Conservation (phyloP, 352 stramenopile species). For the Phytophthora brassicae region DNA sequence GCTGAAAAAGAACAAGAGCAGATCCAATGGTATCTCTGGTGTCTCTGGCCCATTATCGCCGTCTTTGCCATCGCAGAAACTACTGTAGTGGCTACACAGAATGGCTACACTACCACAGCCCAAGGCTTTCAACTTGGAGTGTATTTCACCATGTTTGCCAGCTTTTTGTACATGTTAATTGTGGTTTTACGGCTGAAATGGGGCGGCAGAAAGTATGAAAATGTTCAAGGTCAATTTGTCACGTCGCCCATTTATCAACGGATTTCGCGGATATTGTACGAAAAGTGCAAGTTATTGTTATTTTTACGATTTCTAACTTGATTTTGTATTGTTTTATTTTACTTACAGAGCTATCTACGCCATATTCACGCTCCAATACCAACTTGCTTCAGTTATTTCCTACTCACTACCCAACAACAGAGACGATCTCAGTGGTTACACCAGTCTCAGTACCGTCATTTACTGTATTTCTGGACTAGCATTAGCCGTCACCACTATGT, state of each 20-base stretch:
- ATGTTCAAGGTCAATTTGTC: constrained; percentile 53
- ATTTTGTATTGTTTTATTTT: background rate
- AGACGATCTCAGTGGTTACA: constrained; percentile 26
- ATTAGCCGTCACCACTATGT: constrained; percentile 43
- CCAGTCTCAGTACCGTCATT: constrained; percentile 37
- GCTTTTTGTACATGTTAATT: constrained; percentile 43
- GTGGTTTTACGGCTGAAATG: constrained; percentile 42
- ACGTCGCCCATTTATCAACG: constrained; percentile 59
- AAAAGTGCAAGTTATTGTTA: background rate
- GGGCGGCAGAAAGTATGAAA: constrained; percentile 57
- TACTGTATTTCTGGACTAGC: constrained; percentile 41
- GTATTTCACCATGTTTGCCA: constrained; percentile 46
- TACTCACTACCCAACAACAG: constrained; percentile 30
- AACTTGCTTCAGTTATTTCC: constrained; percentile 44
- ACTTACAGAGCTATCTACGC: constrained; percentile 43
- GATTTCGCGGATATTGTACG: constrained; percentile 55
- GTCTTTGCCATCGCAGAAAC: constrained; percentile 30
- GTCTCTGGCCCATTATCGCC: constrained; percentile 28
- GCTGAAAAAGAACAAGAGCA: constrained; percentile 37
- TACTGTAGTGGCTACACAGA: constrained; percentile 22
- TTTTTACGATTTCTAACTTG: background rate
- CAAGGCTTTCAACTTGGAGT: constrained; percentile 37
- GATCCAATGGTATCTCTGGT: constrained; percentile 31
- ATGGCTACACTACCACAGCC: constrained; percentile 44
- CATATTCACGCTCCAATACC: constrained; percentile 55